Conservation (phyloP, 148 eudicot species). For the Fagopyrum homotropicum region DNA sequence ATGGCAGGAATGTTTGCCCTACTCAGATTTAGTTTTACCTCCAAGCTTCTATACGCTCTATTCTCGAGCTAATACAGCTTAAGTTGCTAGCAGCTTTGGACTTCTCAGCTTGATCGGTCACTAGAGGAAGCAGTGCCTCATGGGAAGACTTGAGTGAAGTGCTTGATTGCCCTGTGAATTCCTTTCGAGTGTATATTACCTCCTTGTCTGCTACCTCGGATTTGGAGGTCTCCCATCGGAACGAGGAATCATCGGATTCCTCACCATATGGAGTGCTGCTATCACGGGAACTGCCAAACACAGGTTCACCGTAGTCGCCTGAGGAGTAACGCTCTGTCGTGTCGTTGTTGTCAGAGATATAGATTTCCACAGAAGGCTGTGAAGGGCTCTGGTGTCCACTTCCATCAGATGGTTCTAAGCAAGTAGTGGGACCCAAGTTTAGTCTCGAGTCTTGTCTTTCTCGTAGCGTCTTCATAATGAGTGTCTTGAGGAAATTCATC, state of each 20-base stretch:
- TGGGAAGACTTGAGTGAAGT: slow-evolving; percentile 17
- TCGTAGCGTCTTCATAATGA: slow-evolving; percentile 14
- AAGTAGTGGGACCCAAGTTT: slow-evolving; percentile 8
- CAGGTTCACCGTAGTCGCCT: slow-evolving; percentile 43
- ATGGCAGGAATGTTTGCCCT: too few relatives aligned
- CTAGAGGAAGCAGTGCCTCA: slow-evolving; percentile 20
- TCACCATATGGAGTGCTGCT: slow-evolving; percentile 33
- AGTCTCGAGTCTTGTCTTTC: slow-evolving; percentile 14
- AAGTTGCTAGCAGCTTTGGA: slow-evolving; percentile 44
- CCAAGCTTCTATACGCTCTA: slow-evolving; percentile 65
- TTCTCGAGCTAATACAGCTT: slow-evolving; percentile 40
- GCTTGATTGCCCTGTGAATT: slow-evolving; percentile 33
- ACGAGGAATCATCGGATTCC: slow-evolving; percentile 40
- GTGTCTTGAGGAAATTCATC: slow-evolving; percentile 19
- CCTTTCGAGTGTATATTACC: slow-evolving; percentile 2
- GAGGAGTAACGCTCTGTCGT: slow-evolving; percentile 18
- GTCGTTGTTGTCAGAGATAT: slow-evolving; percentile 19
- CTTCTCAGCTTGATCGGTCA: slow-evolving; percentile 27
- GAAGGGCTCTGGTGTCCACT: slow-evolving; percentile 65
- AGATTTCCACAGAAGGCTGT: slow-evolving; percentile 29
- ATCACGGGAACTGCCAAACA: slow-evolving; percentile 28
- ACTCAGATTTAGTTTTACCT: slow-evolving; percentile 24
- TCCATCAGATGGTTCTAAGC: slow-evolving; percentile 50
- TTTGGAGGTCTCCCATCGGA: slow-evolving; percentile 24
- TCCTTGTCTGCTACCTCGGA: slow-evolving; percentile 5